These are phyloP conservation scores for Termitomyces sp. DNA, from an alignment of 768 basidiomycete genomes.

Conservation along the genomic window DNA sequence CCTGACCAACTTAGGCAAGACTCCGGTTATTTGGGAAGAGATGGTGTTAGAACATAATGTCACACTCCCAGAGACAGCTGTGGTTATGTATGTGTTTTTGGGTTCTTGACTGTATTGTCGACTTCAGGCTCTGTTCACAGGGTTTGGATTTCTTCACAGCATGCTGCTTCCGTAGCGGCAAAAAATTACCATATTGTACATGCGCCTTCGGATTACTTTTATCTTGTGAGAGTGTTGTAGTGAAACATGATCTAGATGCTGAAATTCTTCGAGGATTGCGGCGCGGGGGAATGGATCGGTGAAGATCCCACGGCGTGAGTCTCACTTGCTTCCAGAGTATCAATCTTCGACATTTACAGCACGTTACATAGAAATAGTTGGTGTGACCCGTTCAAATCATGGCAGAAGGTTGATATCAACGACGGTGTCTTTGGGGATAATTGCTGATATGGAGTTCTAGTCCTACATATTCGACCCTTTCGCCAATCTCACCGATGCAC, in stretches of 20 bases:
- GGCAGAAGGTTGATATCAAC: slow-evolving; percentile 49
- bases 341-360: not conserved
- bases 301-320: slow-evolving; percentile 34
- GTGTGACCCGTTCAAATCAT: slow-evolving; percentile 78
- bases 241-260: not conserved
- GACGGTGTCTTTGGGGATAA: too few species aligned
- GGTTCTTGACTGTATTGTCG: not conserved
- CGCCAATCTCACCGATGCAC: slow-evolving; percentile 40
- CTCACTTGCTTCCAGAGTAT: not conserved
- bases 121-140: slow-evolving; percentile 19
- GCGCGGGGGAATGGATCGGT: slow-evolving; percentile 66
- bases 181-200: slow-evolving; percentile 62
- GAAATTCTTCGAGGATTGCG: slow-evolving; percentile 47
- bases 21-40: slow-evolving; percentile 81
- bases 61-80: slow-evolving; percentile 36
- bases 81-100: slow-evolving; percentile 44
- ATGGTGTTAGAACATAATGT: slow-evolving; percentile 55
- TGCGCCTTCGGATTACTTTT: slow-evolving; percentile 73
- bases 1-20: slow-evolving; percentile 53
- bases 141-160: slow-evolving; percentile 65
- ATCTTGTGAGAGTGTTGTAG: slow-evolving; percentile 40
- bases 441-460: slow-evolving; percentile 13
- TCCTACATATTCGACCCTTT: slow-evolving; percentile 71
- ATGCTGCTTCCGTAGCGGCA: slow-evolving; percentile 51
- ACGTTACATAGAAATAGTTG: slow-evolving; percentile 44